Base-by-base conservation (phyloP, 1,284 basidiomycete species). In the Apiotrichum gamsii region DNA sequence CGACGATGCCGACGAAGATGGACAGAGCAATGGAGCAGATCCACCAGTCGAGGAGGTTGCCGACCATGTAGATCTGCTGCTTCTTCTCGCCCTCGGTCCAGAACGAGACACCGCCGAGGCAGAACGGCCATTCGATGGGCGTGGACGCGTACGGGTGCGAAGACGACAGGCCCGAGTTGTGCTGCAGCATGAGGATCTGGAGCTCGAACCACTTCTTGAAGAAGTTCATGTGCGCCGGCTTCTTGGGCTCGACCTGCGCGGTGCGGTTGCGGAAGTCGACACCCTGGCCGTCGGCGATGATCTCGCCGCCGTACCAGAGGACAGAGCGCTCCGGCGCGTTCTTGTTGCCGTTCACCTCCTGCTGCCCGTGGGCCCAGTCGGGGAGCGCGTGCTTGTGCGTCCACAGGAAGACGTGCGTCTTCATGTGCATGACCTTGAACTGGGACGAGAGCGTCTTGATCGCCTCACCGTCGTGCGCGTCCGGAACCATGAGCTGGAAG, bases 331-430 rank as follows among this genome's bases (percentile, higher is more conserved):
- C 95, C 19, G 78, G 72, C 5, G 84, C 76, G 51, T 88, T 91
- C 78, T 97, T 99, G 76, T 96, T 93, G 0, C 95, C 95, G 64
- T 99, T 98, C 58, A 99, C 82, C 67, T 98, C 95, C 64, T 97
- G 91, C 72, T 98, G 95, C 63, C 85, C 86, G 77, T 84, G 93
- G 1, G 83, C 95, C 95, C 95, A 98, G 2, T 93, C 91, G 0
- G 95, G 95, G 11, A 99, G 77, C 39, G 82, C 79, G 45, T 84
- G 81, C 11, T 79, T 61, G 65, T 94, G 87, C 6, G 93, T 96
- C 91, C 90, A 97, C 77, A 99, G 81, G 1, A 85, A 82, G 25
- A 98, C 95, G 63, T 82, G 84, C 2, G 95, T 98, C 6, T 84
- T 80, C 3, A 87, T 78, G 71, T 99, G 95, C 18, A 94, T 75